Conservation (phyloP, 2,329 filamentous ascomycete species). For the Xylariaceae sp. region DNA sequence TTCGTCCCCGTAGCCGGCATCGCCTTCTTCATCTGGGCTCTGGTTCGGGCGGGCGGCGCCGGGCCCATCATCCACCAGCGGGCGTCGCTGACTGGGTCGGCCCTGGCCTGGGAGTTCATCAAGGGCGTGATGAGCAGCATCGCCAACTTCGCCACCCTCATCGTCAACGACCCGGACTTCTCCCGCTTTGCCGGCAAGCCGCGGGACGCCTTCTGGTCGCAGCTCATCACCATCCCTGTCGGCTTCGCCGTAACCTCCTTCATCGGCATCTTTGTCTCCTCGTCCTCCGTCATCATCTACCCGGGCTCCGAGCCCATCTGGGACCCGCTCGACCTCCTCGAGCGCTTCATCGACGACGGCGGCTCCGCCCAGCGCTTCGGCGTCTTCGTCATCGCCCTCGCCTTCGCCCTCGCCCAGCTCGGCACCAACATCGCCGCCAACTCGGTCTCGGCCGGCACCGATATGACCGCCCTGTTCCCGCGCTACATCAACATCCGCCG, state of each 20-base stretch:
- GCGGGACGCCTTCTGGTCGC: slow-evolving; percentile 72
- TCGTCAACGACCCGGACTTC: slow-evolving; percentile 80
- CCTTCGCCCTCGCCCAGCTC: slow-evolving; percentile 74
- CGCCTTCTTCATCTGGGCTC: slow-evolving; percentile 82
- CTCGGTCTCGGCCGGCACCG: slow-evolving; percentile 76
- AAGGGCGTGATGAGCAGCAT: slow-evolving; percentile 85
- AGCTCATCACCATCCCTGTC: slow-evolving; percentile 68
- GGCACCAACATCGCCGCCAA: slow-evolving; percentile 88
- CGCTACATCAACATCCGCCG: slow-evolving; percentile 81
- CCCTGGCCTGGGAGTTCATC: slow-evolving; percentile 76
- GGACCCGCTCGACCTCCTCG: slow-evolving; percentile 67
- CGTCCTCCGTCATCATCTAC: slow-evolving; percentile 66
- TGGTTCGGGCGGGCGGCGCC: slow-evolving; percentile 75
- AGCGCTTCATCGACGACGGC: slow-evolving; percentile 64
- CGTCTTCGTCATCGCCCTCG: slow-evolving; percentile 67
- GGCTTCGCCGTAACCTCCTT: slow-evolving; percentile 76
- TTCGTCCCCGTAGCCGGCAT: slow-evolving; percentile 81
- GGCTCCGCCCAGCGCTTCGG: slow-evolving; percentile 66
- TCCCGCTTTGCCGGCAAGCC: slow-evolving; percentile 76
- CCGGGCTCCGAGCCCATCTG: slow-evolving; percentile 59
- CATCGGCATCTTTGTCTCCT: slow-evolving; percentile 76
- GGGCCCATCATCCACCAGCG: slow-evolving; percentile 76
- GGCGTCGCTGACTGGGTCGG: slow-evolving; percentile 58
- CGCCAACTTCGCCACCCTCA: slow-evolving; percentile 85
- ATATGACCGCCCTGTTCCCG: slow-evolving; percentile 75